Conservation (phyloP, 2,329 filamentous ascomycete species). For the Alternaria gaisen region DNA sequence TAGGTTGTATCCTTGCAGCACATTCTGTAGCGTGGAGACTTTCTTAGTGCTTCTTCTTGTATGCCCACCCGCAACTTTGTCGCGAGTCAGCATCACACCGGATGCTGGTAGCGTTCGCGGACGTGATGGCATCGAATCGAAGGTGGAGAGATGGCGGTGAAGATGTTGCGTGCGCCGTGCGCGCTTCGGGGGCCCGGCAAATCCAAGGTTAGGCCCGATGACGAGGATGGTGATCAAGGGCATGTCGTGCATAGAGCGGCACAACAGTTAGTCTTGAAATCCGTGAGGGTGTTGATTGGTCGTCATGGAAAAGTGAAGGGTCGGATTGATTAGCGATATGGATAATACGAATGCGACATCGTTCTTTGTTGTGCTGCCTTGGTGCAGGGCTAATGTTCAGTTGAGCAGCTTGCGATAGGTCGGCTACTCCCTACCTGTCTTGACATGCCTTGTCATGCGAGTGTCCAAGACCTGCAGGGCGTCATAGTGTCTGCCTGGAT, state of each 20-base stretch:
- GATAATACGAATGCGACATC: neutral
- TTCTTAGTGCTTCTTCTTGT: conserved; percentile 2
- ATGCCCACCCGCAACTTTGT: conserved; percentile 1
- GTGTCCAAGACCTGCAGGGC: neutral
- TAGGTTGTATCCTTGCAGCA: conserved; percentile 3
- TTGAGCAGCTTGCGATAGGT: neutral
- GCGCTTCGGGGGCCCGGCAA: conserved; percentile 30
- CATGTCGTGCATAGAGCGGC: conserved; percentile 24
- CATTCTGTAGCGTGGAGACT: conserved; percentile 4
- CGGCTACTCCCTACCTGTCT: neutral
- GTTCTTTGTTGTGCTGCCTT: conserved; percentile 4
- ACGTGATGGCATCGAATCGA: neutral
- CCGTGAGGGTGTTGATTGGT: conserved; percentile 1
- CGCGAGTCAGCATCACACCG: conserved; percentile 9
- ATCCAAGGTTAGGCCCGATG: conserved; percentile 19
- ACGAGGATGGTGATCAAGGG: conserved; percentile 16
- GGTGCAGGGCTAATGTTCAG: neutral
- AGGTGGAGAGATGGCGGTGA: conserved; percentile 32
- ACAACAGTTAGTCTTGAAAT: conserved; percentile 9
- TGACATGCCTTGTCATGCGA: neutral
- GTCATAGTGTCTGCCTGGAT: neutral
- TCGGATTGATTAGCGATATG: neutral
- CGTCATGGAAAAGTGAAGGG: neutral
- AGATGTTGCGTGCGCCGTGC: conserved; percentile 21
- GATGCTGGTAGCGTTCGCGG: conserved; percentile 10